These are phyloP conservation scores for Myrica gale DNA, from an alignment of 306 rosid genomes.

Conservation along the genomic window DNA sequence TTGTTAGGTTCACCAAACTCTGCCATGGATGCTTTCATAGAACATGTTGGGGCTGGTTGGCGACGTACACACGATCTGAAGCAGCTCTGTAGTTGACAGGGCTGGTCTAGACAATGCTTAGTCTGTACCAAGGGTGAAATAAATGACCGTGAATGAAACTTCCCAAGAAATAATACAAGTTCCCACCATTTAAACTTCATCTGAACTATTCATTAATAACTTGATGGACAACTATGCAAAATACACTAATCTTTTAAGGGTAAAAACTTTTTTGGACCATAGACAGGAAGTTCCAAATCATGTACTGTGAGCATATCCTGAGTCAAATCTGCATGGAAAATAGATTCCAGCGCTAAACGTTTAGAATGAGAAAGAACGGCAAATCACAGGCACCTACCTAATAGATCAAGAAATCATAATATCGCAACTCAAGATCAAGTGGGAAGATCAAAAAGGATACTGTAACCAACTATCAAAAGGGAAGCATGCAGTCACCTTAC, in stretches of 20 bases:
- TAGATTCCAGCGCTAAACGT: not conserved
- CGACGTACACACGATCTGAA: not conserved
- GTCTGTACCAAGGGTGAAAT: conserved; percentile 25
- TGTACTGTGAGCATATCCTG: not conserved
- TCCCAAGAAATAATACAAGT: not conserved
- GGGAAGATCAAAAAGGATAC: not conserved
- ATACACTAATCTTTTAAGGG: not conserved
- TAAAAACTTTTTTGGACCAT: not conserved
- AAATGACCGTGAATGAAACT: not conserved
- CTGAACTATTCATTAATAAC: not conserved
- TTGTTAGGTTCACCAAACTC: conserved; percentile 27
- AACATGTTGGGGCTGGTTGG: conserved; percentile 1
- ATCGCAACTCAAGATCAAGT: not conserved
- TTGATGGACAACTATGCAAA: not conserved
- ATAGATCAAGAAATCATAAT: not conserved
- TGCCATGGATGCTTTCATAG: conserved; percentile 31
- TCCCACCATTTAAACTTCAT: not conserved
- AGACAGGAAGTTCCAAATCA: not conserved
- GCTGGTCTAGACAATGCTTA: conserved; percentile 17
- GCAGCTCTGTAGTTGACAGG: conserved; percentile 19
- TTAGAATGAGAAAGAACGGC: not conserved
- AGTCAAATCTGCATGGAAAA: not conserved
- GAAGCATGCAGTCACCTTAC: not conserved
- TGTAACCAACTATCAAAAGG: not conserved
- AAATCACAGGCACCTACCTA: not conserved